phyloP scores from a whole-genome alignment of 163 green algal species.

The Scenedesmus sp. region DNA sequence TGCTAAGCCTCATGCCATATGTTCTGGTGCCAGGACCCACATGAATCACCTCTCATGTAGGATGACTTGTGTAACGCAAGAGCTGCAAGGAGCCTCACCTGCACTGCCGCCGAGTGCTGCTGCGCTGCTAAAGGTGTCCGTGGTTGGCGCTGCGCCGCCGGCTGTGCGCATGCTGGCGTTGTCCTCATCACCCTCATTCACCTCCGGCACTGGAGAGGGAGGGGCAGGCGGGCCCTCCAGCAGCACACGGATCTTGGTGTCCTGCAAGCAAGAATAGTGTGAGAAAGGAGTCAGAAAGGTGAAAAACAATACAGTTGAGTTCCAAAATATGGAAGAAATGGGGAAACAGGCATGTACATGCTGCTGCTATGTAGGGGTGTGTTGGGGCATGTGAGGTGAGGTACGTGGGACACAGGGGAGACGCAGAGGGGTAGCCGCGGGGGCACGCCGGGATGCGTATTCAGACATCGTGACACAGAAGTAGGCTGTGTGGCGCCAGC shows the following conservation, averaged over 20 bases:
- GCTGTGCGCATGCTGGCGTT: conserved; percentile 8
- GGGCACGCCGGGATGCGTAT: too few species aligned
- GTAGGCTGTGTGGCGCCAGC: too few species aligned
- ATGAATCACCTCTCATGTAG: too few species aligned
- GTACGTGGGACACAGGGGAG: too few species aligned
- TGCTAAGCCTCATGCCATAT: too few species aligned
- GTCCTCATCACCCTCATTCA: conserved; percentile 46
- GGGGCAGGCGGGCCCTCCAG: conserved; percentile 76
- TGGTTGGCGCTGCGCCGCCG: neutral
- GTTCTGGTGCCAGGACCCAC: too few species aligned
- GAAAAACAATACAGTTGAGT: neutral
- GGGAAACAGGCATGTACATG: too few species aligned
- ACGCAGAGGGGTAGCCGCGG: too few species aligned
- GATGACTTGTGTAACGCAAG: neutral
- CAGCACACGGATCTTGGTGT: conserved; percentile 79
- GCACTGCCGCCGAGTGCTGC: neutral
- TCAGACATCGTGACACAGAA: too few species aligned
- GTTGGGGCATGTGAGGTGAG: too few species aligned
- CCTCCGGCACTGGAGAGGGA: conserved; percentile 74
- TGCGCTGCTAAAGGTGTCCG: neutral
- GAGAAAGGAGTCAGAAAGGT: neutral
- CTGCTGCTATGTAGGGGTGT: too few species aligned
- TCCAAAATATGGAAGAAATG: too few species aligned
- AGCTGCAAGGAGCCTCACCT: neutral
- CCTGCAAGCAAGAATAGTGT: conserved; percentile 19